These are phyloP conservation scores for Pyrenophora teres DNA, from an alignment of 2,329 filamentous ascomycete species.

Conservation along the genomic window DNA sequence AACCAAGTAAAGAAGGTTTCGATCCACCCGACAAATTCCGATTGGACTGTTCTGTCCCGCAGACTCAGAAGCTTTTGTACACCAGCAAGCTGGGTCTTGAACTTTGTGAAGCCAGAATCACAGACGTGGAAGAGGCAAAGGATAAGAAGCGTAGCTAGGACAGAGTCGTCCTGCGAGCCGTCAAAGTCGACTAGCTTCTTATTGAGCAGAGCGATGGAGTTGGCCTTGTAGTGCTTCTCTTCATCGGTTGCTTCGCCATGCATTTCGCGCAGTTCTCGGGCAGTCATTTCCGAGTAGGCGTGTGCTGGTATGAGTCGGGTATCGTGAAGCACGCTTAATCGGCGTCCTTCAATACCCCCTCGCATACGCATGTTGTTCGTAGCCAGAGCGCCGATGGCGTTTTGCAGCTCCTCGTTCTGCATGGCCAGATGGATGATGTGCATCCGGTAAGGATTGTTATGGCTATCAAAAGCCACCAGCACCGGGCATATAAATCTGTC, in stretches of 20 bases:
- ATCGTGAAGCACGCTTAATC: slow-evolving; percentile 39
- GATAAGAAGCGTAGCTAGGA: slow-evolving; percentile 83
- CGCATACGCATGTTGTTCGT: slow-evolving; percentile 91
- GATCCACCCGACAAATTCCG: slow-evolving; percentile 81
- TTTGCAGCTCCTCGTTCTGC: slow-evolving; percentile 80
- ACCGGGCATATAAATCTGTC: slow-evolving; percentile 89
- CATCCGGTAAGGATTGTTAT: slow-evolving; percentile 79
- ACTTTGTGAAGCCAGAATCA: slow-evolving; percentile 89
- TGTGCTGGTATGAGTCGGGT: slow-evolving; percentile 43
- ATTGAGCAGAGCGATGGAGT: slow-evolving; percentile 83
- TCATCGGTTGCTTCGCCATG: slow-evolving; percentile 67
- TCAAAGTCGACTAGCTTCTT: slow-evolving; percentile 77
- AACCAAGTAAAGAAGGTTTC: slow-evolving; percentile 93
- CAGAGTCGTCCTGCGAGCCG: slow-evolving; percentile 80
- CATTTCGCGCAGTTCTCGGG: slow-evolving; percentile 46
- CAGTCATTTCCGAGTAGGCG: slow-evolving; percentile 45
- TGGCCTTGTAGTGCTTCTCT: slow-evolving; percentile 82
- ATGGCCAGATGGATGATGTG: slow-evolving; percentile 80
- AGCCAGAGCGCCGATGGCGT: slow-evolving; percentile 86
- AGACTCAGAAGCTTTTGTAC: slow-evolving; percentile 88
- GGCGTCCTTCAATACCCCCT: slow-evolving; percentile 61
- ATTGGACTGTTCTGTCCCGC: slow-evolving; percentile 65
- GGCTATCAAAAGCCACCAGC: slow-evolving; percentile 87
- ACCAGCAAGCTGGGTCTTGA: slow-evolving; percentile 89
- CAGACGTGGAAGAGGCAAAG: slow-evolving; percentile 93